Evolutionary conservation across 2,329 filamentous ascomycete genomes (phyloP), one percentile per base, ranked within the genome.

Genomic region (Venturia aucupariae): DNA sequence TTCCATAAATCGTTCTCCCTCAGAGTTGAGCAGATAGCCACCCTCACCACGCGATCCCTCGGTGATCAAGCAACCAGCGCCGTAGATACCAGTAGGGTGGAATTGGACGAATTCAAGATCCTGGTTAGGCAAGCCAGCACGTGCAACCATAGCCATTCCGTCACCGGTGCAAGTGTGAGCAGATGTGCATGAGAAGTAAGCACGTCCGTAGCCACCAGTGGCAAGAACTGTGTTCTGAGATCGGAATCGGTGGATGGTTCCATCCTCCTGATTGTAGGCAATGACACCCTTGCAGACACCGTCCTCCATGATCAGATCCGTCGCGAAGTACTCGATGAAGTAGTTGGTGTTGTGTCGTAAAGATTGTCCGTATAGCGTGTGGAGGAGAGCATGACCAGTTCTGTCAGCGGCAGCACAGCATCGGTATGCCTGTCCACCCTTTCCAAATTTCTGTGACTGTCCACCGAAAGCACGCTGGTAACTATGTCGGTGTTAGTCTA

Each of bases 81-180:
- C 94, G 78, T 99, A 99, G 80, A 99, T 97, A 86, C 93, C 93
- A 70, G 93, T 97, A 65, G 93, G 93, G 79, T 99, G 93, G 86
- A 99, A 99, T 81, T 99, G 93, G 68, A 99, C 94, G 79, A 99
- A 99, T 78, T 99, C 94, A 68, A 97, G 85, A 88, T 99, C 94
- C 82, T 99, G 94, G 84, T 96, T 96, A 72, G 94, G 93, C 48
- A 99, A 88, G 77, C 94, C 94, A 67, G 94, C 94, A 81, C 94
- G 92, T 71, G 93, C 90, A 73, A 97, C 93, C 94, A 99, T 97
- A 70, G 94, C 94, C 90, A 96, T 97, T 76, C 94, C 94, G 75
- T 99, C 94, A 84, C 94, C 94, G 68, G 94, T 99, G 79, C 93
- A 97, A 68, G 94, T 97, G 81, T 99, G 94, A 59, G 94, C 94